These are phyloP conservation scores for Fusarium coffeatum DNA, from an alignment of 2,329 filamentous ascomycete genomes.

Conservation along the genomic window DNA sequence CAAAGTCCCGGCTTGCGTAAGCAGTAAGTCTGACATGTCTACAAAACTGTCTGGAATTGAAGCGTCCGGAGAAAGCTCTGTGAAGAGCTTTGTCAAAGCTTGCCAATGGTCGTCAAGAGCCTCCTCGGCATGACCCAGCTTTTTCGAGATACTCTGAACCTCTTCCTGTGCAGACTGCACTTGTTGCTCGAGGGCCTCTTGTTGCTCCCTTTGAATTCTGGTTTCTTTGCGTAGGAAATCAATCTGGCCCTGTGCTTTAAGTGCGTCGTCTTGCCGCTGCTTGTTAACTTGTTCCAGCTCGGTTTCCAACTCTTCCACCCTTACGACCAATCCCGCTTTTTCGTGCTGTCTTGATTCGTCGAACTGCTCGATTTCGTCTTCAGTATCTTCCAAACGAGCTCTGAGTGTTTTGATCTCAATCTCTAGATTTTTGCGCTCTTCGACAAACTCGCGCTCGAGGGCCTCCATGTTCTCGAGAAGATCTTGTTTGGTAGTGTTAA, in stretches of 20 bases:
- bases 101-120: slow-evolving; percentile 63
- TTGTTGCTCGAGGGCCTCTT: slow-evolving; percentile 68
- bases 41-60: slow-evolving; percentile 65
- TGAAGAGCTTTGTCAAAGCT: slow-evolving; percentile 69
- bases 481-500: slow-evolving; percentile 91
- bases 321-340: slow-evolving; percentile 75
- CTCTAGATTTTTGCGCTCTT: slow-evolving; percentile 85
- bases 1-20: slow-evolving; percentile 67
- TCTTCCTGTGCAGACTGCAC: slow-evolving; percentile 67
- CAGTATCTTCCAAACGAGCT: slow-evolving; percentile 83
- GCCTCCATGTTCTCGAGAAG: slow-evolving; percentile 95
- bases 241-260: slow-evolving; percentile 71
- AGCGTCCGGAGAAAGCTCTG: slow-evolving; percentile 66
- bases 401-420: slow-evolving; percentile 82
- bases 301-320: slow-evolving; percentile 73
- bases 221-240: slow-evolving; percentile 72
- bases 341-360: slow-evolving; percentile 87
- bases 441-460: slow-evolving; percentile 86
- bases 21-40: slow-evolving; percentile 70
- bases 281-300: slow-evolving; percentile 75
- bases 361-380: slow-evolving; percentile 90
- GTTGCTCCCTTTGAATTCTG: slow-evolving; percentile 68
- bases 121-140: slow-evolving; percentile 63
- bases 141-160: slow-evolving; percentile 62
- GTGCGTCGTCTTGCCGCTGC: slow-evolving; percentile 66